Evolutionary conservation across 345 rosid genomes (phyloP).

Genomic region (Laguncularia racemosa): DNA sequence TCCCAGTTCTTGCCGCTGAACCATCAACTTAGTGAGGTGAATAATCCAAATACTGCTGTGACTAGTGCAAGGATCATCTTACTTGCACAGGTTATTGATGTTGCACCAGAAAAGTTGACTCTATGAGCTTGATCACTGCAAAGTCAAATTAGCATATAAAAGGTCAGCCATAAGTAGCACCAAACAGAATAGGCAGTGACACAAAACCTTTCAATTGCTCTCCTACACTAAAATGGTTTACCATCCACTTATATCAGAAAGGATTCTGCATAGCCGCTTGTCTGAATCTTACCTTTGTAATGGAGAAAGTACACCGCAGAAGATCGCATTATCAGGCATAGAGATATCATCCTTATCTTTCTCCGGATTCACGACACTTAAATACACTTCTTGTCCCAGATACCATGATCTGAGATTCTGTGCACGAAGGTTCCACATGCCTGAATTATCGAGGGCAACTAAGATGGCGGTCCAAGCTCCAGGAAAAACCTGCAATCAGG

Average conservation of each 20-base stretch:
- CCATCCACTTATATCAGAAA: no score
- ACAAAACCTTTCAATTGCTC: no score
- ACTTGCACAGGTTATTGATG: constrained; percentile 15
- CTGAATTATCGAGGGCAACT: constrained; percentile 82
- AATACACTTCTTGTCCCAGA: constrained; percentile 77
- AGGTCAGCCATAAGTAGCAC: not conserved
- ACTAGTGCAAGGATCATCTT: constrained; percentile 24
- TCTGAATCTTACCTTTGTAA: constrained; percentile 60
- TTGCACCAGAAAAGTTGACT: constrained; percentile 47
- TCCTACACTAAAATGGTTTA: no score
- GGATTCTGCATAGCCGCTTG: constrained; percentile 1
- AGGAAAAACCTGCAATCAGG: constrained; percentile 59
- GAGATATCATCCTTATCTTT: constrained; percentile 42
- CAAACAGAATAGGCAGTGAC: no score
- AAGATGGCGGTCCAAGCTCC: constrained; percentile 95
- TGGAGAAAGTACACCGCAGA: constrained; percentile 70
- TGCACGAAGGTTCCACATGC: constrained; percentile 81
- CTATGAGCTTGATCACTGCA: constrained; percentile 80
- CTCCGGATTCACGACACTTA: constrained; percentile 69
- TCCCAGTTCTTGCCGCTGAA: not conserved
- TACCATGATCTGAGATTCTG: constrained; percentile 87
- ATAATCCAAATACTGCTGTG: constrained; percentile 23
- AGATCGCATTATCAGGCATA: constrained; percentile 65
- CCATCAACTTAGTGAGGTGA: constrained; percentile 12
- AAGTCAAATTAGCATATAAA: not conserved